Evolutionary conservation across 805 yeast species (phyloP), one percentile per base, ranked within the genome.

Genomic region (Starmerella bombi): DNA sequence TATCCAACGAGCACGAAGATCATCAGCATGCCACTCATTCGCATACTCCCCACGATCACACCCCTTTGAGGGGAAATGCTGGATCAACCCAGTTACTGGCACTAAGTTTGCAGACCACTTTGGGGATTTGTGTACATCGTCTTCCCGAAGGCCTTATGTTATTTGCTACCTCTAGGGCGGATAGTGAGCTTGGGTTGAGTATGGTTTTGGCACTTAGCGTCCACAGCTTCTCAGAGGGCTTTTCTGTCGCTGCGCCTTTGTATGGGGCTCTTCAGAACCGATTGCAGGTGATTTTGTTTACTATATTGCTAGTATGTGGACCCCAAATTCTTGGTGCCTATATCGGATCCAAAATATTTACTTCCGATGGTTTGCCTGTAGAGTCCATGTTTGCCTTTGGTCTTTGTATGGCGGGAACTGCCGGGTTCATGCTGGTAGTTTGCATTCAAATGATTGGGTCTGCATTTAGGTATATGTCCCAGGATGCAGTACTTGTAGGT

Each of bases 111-210:
- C 96, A 91, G 58, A 88, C 97, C 0, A 75, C 86, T 5, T 58
- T 86, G 37, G 97, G 94, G 0, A 74, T 88, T 22, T 72, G 93
- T 0, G 61, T 91, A 22, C 98, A 88, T 62, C 86, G 91, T 57
- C 67, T 88, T 20, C 98, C 98, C 0, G 98, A 88, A 60, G 98
- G 98, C 0, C 82, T 88, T 54, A 75, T 88, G 40, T 79, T 93
- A 34, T 88, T 73, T 57, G 80, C 80, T 25, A 85, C 91, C 0
- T 69, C 84, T 2, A 64, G 65, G 42, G 76, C 75, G 0, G 81
- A 79, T 53, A 74, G 80, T 1, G 60, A 67, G 25, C 61, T 85
- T 21, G 96, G 97, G 0, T 51, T 84, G 17, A 70, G 83, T 14
- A 83, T 88, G 10, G 86, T 91, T 54, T 58, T 86, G 17, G 84